Base-by-base conservation (phyloP, 805 yeast genomes). In the Teunomyces cretensis region DNA sequence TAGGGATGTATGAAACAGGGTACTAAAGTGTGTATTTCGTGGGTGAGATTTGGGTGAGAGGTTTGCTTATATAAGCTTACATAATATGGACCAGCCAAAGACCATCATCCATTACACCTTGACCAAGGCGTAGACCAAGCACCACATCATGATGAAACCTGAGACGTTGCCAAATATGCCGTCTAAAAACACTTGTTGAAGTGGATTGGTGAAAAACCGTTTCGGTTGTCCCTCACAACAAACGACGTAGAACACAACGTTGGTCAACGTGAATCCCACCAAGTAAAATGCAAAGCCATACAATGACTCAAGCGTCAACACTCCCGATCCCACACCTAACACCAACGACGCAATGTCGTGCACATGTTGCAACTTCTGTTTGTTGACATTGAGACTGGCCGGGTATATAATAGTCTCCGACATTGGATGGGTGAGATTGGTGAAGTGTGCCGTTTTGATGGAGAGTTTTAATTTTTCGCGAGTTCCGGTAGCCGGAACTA, bases 121-220 rank as follows among this genome's bases (percentile, higher is more conserved):
- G 14, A 71, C 73, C 43, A 72, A 56, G 0, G 76, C 76, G 51
- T 63, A 69, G 31, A 70, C 71, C 57, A 72, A 60, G 53, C 77
- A 72, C 77, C 77, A 72, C 76, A 70, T 70, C 77, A 72, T 71
- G 15, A 72, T 57, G 44, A 52, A 72, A 7, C 75, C 76, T 0
- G 76, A 65, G 4, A 66, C 51, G 43, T 67, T 64, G 6, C 59
- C 55, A 38, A 60, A 48, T 8, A 70, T 38, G 1, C 70, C 64
- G n/a, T 58, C 64, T 9, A 68, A 22, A 33, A 71, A 65, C 2
- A 71, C 54, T 41, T 69, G 71, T 24, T 57, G 56, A 5, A 61
- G 14, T 0, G 76, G 74, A 14, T 47, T 58, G 16, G 51, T 49
- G 52, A 54, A 67, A 41, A 50, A 55, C 41, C 45, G 39, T 6